These are phyloP conservation scores for Podaxis carcinomalis DNA, from an alignment of 768 basidiomycete genomes.

Conservation along the genomic window DNA sequence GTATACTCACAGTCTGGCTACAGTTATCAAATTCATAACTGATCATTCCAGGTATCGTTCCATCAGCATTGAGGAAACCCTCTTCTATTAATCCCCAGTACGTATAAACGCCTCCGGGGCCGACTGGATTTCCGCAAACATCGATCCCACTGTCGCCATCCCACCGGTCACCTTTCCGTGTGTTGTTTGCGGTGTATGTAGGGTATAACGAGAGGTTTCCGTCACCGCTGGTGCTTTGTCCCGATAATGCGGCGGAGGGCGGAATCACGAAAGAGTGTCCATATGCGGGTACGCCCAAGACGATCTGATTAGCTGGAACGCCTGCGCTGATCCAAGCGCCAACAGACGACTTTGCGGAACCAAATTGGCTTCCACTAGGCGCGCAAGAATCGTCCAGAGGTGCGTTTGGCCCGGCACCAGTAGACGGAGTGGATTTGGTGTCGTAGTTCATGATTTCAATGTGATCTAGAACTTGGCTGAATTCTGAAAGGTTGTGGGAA, in stretches of 20 bases:
- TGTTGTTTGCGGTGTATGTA: constrained; percentile 38
- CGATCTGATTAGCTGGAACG: constrained; percentile 65
- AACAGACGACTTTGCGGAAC: constrained; percentile 76
- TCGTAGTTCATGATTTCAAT: constrained; percentile 75
- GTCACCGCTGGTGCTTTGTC: constrained; percentile 17
- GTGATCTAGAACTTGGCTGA: constrained; percentile 69
- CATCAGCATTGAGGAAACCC: constrained; percentile 49
- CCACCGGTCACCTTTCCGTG: constrained; percentile 55
- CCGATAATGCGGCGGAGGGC: constrained; percentile 29
- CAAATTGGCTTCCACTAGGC: constrained; percentile 48
- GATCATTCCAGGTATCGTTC: constrained; percentile 40
- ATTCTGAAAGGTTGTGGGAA: constrained; percentile 57
- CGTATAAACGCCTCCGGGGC: constrained; percentile 53
- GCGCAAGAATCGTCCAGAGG: constrained; percentile 80
- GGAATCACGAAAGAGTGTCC: constrained; percentile 67
- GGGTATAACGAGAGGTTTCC: constrained; percentile 44
- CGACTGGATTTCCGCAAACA: constrained; percentile 50
- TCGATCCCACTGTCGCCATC: constrained; percentile 44
- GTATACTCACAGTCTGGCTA: constrained; percentile 61
- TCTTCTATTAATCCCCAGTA: constrained; percentile 59
- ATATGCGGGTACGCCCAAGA: constrained; percentile 83
- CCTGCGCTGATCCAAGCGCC: constrained; percentile 72
- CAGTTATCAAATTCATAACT: constrained; percentile 56
- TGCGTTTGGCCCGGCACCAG: constrained; percentile 73
- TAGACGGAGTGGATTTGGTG: constrained; percentile 48